Conservation (phyloP, 805 yeast genomes). For the Blastobotrys parvus region DNA sequence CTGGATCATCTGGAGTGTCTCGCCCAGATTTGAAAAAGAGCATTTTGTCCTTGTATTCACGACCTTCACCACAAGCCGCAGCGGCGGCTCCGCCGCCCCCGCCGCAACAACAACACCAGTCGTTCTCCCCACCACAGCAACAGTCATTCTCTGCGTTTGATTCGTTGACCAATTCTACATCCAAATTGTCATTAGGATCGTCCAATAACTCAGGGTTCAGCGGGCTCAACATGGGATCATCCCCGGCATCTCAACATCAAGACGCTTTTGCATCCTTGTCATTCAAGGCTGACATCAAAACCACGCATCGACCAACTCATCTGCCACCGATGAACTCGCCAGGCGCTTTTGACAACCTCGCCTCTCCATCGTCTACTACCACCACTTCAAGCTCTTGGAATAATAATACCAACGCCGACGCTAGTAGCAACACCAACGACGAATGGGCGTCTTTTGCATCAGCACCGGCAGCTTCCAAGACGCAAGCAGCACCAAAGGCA, state of each 20-base stretch:
- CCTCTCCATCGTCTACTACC: too few relatives aligned
- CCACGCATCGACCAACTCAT: too few relatives aligned
- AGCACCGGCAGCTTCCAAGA: slow-evolving; percentile 18
- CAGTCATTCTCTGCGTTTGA: slow-evolving; percentile 9
- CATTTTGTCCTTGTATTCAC: slow-evolving; percentile 79
- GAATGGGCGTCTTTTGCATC: slow-evolving; percentile 18
- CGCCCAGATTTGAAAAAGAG: slow-evolving; percentile 90
- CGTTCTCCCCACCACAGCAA: slow-evolving; percentile 1
- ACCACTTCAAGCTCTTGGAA: slow-evolving; percentile 4
- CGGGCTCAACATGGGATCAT: not conserved
- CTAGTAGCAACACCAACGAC: not conserved
- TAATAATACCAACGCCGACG: not conserved
- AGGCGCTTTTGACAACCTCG: too few relatives aligned
- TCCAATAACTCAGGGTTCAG: slow-evolving; percentile 2
- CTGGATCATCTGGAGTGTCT: slow-evolving; percentile 21
- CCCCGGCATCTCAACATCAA: not conserved
- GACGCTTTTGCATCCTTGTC: slow-evolving; percentile 4
- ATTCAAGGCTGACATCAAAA: not conserved
- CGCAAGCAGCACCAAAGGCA: slow-evolving; percentile 15
- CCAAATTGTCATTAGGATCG: slow-evolving; percentile 12
- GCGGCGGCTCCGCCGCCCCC: slow-evolving; percentile 5
- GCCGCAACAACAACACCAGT: slow-evolving; percentile 7
- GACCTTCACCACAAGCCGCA: too few relatives aligned
- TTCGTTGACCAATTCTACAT: slow-evolving; percentile 8
- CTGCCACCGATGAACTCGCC: too few relatives aligned